phyloP scores from a whole-genome alignment of 1,139 yeast genomes.

The Zygoascus sp. region DNA sequence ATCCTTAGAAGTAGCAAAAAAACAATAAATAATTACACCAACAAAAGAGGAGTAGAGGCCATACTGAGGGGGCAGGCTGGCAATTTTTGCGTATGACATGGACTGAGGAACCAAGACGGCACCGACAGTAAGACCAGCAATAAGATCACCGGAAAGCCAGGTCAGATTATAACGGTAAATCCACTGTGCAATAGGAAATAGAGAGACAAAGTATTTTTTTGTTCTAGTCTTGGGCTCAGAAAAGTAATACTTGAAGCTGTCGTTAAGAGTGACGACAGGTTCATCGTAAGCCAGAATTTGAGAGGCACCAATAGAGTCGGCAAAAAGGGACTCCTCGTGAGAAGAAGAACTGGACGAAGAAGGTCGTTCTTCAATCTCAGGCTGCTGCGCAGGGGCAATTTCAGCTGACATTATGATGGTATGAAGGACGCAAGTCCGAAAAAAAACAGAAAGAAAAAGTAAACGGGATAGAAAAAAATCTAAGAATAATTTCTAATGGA shows the following conservation, averaged over 20 bases:
- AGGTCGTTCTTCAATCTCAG: neutral
- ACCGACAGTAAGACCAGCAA: constrained; percentile 93
- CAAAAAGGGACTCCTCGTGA: neutral
- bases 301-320: constrained; percentile 8
- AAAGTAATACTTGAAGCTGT: constrained; percentile 15
- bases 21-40: constrained; percentile 82
- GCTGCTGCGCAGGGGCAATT: neutral
- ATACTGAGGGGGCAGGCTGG: constrained; percentile 73
- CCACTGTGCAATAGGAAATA: constrained; percentile 81
- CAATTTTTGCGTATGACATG: constrained; percentile 90
- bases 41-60: constrained; percentile 91
- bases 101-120: constrained; percentile 91
- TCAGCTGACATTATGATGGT: too few species aligned
- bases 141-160: constrained; percentile 79
- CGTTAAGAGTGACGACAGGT: constrained; percentile 16
- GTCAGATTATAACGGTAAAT: constrained; percentile 71
- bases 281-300: constrained; percentile 21
- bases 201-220: constrained; percentile 49
- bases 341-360: neutral
- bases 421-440: too few species aligned
- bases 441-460: too few species aligned
- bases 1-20: constrained; percentile 93
- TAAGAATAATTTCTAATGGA: too few species aligned
- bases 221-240: constrained; percentile 40
- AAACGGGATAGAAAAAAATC: too few species aligned